These are phyloP conservation scores for Lathyrus sativus DNA, from an alignment of 306 rosid species.

Conservation along the genomic window DNA sequence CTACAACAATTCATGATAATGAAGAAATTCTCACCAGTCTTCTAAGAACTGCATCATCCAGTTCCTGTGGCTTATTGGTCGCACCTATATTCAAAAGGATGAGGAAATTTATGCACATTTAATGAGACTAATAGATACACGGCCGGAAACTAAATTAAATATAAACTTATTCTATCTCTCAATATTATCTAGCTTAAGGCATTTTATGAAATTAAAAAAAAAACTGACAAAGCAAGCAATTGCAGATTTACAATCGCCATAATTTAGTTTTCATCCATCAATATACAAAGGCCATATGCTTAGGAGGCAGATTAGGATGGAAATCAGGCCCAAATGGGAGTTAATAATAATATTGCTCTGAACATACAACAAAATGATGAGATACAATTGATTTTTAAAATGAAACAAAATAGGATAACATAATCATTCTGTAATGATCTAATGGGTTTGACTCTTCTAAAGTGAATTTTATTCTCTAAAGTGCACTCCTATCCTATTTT, in stretches of 20 bases:
- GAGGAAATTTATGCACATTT: slow-evolving; percentile 1
- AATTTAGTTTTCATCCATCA: slow-evolving; percentile 19
- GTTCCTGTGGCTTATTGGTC: slow-evolving; percentile 95
- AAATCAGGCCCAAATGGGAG: slow-evolving; percentile 27
- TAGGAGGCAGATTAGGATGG: slow-evolving; percentile 22
- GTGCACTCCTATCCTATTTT: background rate
- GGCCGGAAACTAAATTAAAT: slow-evolving; percentile 15
- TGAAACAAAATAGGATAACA: slow-evolving; percentile 9
- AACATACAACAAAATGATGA: slow-evolving; percentile 9
- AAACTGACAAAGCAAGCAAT: background rate
- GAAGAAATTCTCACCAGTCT: slow-evolving; percentile 71
- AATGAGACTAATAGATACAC: slow-evolving; percentile 18
- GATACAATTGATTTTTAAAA: slow-evolving; percentile 26
- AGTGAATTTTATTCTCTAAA: background rate
- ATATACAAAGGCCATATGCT: slow-evolving; percentile 19
- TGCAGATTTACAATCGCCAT: slow-evolving; percentile 20
- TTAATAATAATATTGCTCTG: slow-evolving; percentile 12
- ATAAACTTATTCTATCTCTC: slow-evolving; percentile 20
- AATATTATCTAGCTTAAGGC: slow-evolving; percentile 11
- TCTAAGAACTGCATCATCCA: slow-evolving; percentile 97
- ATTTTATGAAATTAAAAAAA: background rate
- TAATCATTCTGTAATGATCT: background rate
- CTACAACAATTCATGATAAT: background rate
- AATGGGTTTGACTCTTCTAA: background rate
- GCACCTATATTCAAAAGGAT: slow-evolving; percentile 67